Base-by-base conservation (phyloP, 1,284 basidiomycete species). In the Ceratobasidium sp. region DNA sequence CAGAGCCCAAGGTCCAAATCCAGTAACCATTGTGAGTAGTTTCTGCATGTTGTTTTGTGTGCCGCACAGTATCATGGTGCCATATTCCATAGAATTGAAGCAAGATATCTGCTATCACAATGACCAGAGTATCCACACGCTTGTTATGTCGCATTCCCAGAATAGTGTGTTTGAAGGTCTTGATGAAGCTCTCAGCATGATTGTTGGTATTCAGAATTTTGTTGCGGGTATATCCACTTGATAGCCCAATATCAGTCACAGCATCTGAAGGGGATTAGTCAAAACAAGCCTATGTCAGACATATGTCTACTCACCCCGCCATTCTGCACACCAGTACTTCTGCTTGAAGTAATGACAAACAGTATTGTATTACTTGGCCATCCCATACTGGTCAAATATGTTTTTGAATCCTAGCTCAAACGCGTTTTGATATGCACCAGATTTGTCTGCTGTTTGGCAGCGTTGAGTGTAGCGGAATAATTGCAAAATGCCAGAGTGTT, bases 141-240 rank as follows among this genome's bases (percentile, higher is more conserved):
- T 44, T 66, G 63, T 66, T 66, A 0, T 26, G 13, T 12, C 40
- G 39, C 63, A 66, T 66, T 1, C 63, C 63, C 1, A 66, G 40
- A 3, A 44, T 66, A 13, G 63, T 42, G 23, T 66, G 23, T 18
- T 66, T 66, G 63, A 66, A 66, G 28, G 63, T 66, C 40, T 66
- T 66, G 63, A 66, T 66, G 40, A 66, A 44, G 13, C 18, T n/a
- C n/a, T 42, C 63, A n/a, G 63, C 63, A 46, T 18, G n/a, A 40
- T 66, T 66, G 23, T 66, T 66, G 1, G 63, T 66, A n/a, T n/a
- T 66, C 2, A 42, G 40, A 23, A 66, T n/a, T 1, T 44, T 42
- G 26, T 66, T 20, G 7, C 40, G 63, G 1, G 40, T 44, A 3
- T 42, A 18, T 10, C 40, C 63, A 66, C 1, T 5, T 5, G 63